Conservation (phyloP, 2,329 filamentous ascomycete genomes). For the Escovopsis weberi region DNA sequence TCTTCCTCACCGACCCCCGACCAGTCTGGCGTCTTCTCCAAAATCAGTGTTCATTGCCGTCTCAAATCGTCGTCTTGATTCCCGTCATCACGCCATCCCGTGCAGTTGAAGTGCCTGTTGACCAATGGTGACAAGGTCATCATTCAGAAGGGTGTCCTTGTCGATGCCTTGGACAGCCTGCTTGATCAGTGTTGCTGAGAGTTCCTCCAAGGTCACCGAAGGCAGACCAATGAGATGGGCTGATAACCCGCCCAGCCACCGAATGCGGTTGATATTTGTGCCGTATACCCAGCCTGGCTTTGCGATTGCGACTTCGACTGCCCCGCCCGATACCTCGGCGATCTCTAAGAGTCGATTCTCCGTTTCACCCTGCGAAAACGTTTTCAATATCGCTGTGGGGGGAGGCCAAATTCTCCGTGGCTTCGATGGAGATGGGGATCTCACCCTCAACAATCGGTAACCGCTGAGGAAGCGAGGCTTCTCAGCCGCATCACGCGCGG, state of each 20-base stretch:
- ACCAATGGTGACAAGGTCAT: conserved; percentile 5
- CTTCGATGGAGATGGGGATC: neutral
- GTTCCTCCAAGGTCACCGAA: neutral
- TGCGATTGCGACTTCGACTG: conserved; percentile 1
- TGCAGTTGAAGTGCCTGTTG: neutral
- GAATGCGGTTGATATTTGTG: neutral
- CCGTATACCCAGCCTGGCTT: conserved; percentile 2
- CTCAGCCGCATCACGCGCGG: conserved; percentile 30
- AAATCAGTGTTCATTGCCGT: neutral
- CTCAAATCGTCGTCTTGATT: neutral
- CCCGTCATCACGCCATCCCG: neutral
- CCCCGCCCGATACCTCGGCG: conserved; percentile 1
- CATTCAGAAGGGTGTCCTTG: conserved; percentile 3
- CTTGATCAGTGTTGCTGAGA: conserved; percentile 1
- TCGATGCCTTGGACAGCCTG: conserved; percentile 2
- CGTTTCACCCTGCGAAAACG: conserved; percentile 1
- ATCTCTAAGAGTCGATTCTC: conserved; percentile 2
- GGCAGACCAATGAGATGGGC: conserved; percentile 1
- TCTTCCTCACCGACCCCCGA: neutral
- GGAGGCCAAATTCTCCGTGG: too few species aligned
- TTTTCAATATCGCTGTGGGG: neutral
- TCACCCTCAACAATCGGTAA: conserved; percentile 3
- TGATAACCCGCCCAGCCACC: neutral
- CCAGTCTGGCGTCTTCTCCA: neutral
- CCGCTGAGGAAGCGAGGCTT: conserved; percentile 18